A percentile compares a stretch with the other conserved stretches of the same genome.
These are phyloP conservation scores for Aspergillus flavus DNA, from an alignment of 2,329 filamentous ascomycete species.

Conservation along the genomic window DNA sequence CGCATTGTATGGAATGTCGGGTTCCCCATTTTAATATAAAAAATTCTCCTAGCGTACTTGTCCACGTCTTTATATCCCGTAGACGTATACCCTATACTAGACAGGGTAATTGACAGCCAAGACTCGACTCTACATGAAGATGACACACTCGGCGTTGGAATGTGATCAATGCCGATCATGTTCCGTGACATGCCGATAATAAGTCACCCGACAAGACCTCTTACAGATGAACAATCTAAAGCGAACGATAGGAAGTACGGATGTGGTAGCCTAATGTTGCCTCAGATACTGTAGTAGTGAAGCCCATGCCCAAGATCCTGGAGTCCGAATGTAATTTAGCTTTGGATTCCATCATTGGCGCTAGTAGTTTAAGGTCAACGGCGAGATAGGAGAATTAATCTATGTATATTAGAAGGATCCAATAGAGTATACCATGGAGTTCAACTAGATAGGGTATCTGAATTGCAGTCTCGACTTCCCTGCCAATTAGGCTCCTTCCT, in stretches of 20 bases:
- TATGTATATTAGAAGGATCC: conserved; percentile 3
- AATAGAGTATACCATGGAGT: neutral
- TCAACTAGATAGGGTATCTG: neutral
- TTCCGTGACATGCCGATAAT: neutral
- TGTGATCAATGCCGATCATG: conserved; percentile 8
- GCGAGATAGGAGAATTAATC: neutral
- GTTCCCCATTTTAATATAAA: conserved; percentile 2
- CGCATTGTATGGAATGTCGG: neutral
- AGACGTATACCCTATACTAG: conserved; percentile 2
- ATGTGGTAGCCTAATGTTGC: neutral
- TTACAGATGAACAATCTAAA: neutral
- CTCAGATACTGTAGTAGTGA: neutral
- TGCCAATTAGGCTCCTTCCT: neutral
- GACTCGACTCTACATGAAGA: neutral
- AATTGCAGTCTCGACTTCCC: neutral
- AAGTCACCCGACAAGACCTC: neutral
- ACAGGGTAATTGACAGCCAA: conserved; percentile 1
- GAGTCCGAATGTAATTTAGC: neutral
- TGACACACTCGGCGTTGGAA: conserved; percentile 5
- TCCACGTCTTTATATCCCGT: neutral
- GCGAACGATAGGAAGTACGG: neutral
- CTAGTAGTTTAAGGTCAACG: neutral
- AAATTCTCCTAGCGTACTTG: conserved; percentile 1
- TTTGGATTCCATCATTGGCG: neutral
- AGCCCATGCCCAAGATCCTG: neutral